Base-by-base conservation (phyloP, 2,329 filamentous ascomycete species). In the Fusarium burgessii region DNA sequence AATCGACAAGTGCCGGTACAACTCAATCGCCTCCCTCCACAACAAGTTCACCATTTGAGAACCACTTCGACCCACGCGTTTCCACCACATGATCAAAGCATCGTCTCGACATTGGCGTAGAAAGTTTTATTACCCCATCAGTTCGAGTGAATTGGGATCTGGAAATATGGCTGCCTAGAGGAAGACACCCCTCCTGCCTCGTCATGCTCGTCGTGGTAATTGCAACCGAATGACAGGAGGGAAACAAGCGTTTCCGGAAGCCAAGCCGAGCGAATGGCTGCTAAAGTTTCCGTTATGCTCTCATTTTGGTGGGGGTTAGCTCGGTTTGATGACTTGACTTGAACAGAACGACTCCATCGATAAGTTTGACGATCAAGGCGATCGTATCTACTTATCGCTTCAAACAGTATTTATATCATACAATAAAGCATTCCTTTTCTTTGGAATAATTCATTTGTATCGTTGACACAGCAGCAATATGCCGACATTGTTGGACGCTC, bases 401-500 rank as follows among this genome's bases (percentile, higher is more conserved):
- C 17, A 27, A 41, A 29, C 35, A 49, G n/a, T 38, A 50, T 14
- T 42, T 40, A 66, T 36, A 56, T 25, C 20, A 23, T 7, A 36
- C 14, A 70, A 66, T 66, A 52, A n/a, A 66, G 7, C 14, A 1
- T 11, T 13, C 15, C 33, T 45, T 23, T 5, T n/a, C 5, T 15
- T 25, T 4, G 18, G 6, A 32, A 25, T 11, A 47, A 3, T 12
- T 27, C 36, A 6, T 25, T 27, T 18, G 9, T 33, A 32, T 7
- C 14, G 33, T 18, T 35, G 4, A 42, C 11, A 17, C 7, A 27
- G 12, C 15, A 10, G 14, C n/a, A 14, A 47, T 13, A 80, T 79
- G 78, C 46, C 73, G 8, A 75, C 70, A 11, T 62, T 79, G 1
- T 58, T 80, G 2, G 71, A 77, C 10, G 66, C 62, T 32, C 72